Evolutionary conservation across 371 early-diverging fungal genomes (phyloP).

Genomic region (Mucor piriformis): DNA sequence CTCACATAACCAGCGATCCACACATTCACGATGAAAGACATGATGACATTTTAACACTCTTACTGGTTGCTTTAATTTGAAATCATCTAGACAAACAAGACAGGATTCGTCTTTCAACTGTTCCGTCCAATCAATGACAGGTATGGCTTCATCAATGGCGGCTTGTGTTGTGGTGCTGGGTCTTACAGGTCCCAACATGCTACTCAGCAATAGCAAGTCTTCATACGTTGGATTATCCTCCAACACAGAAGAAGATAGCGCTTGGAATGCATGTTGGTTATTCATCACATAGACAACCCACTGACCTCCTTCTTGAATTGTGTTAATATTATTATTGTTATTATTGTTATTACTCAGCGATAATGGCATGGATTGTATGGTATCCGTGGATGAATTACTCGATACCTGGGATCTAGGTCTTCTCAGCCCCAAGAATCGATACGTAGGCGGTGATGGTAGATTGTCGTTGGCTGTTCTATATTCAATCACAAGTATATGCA

Average conservation of each 20-base stretch:
- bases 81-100: slow-evolving; percentile 72
- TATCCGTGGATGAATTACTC: slow-evolving; percentile 29
- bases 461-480: slow-evolving; percentile 6
- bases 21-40: slow-evolving; percentile 84
- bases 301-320: too few relatives aligned
- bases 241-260: slow-evolving; percentile 12
- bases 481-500: slow-evolving; percentile 28
- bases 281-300: slow-evolving; percentile 49
- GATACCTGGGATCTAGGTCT: slow-evolving; percentile 24
- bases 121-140: slow-evolving; percentile 41
- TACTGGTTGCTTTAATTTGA: slow-evolving; percentile 66
- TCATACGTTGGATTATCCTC: slow-evolving; percentile 57
- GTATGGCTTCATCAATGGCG: slow-evolving; percentile 45
- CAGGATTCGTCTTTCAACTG: slow-evolving; percentile 37
- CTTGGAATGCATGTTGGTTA: slow-evolving; percentile 15
- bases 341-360: slow-evolving; percentile 7
- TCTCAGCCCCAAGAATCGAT: slow-evolving; percentile 17
- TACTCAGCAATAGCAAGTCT: slow-evolving; percentile 59
- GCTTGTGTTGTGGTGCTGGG: slow-evolving; percentile 58
- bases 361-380: slow-evolving; percentile 30
- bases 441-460: background rate
- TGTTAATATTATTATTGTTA: slow-evolving; percentile 10
- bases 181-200: slow-evolving; percentile 62
- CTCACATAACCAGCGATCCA: slow-evolving; percentile 79
- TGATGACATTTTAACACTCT: slow-evolving; percentile 77